Base-by-base conservation (phyloP, 257 asterid genomes). In the Fraxinus quadrangulata region DNA sequence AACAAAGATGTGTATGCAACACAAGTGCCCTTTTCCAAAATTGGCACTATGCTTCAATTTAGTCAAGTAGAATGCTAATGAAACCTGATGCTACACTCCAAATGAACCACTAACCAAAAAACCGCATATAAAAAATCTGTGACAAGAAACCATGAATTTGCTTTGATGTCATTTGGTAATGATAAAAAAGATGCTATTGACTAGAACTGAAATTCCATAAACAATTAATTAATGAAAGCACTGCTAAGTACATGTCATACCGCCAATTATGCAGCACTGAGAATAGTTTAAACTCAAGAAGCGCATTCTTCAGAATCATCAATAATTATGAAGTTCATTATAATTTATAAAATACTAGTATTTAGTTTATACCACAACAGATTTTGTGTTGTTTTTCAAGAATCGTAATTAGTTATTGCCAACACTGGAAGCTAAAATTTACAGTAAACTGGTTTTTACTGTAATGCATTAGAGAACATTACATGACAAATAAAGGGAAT, bases 161-260 rank as follows among this genome's bases (percentile, higher is more conserved):
- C 68, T 16, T 28, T 59, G 67, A 31, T 26, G 6, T 65, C 37
- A 34, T 66, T 9, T 13, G 9, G 42, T 19, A 69, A 40, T 5
- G 26, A 47, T 72, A 37, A 70, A 8, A 78, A 75, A 61, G 33
- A 21, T 21, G 68, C 17, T 9, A 61, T 21, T 61, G 17, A 23
- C 3, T 61, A 23, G 31, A 21, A 61, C 66, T 66, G 54, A 67
- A 56, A 24, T 24, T 36, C 42, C 37, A 69, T 28, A 73, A 72
- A 54, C 69, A 79, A 75, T 75, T 75, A 56, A 12, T 8, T 70
- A 63, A 73, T 72, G 45, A 36, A 67, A 71, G 61, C 2, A 66
- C 24, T 65, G 73, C 49, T 51, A 37, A 39, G 39, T 78, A 71
- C 76, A 75, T 77, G 14, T 75, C 71, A 0, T n/a, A 13, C 61